Conservation (phyloP, 306 rosid species). For the Ammopiptanthus mongolicus region DNA sequence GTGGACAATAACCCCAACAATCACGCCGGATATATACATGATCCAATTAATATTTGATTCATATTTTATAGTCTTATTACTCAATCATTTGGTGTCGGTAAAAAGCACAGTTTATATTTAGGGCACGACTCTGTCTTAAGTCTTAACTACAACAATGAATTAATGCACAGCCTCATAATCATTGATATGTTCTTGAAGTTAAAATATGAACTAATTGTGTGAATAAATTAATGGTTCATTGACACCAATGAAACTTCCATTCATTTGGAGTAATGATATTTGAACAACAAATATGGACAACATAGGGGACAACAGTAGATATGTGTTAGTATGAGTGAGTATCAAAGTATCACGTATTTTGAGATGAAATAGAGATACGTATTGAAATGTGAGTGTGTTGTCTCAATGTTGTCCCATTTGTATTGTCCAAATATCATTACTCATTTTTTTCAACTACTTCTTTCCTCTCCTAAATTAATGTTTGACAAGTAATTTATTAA, state of each 20-base stretch:
- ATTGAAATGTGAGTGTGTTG: too few relatives aligned
- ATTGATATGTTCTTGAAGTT: background rate
- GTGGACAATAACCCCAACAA: conserved; percentile 49
- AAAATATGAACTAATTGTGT: background rate
- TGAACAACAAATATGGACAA: too few relatives aligned
- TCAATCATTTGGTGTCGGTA: conserved; percentile 49
- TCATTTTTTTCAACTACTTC: background rate
- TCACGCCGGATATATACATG: conserved; percentile 43
- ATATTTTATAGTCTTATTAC: background rate
- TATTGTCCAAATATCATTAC: too few relatives aligned
- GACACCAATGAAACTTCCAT: background rate
- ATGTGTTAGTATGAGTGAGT: too few relatives aligned
- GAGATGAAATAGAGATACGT: too few relatives aligned
- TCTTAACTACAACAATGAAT: background rate
- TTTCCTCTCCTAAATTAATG: background rate
- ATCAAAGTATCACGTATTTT: too few relatives aligned
- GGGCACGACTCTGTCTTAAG: background rate
- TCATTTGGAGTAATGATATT: too few relatives aligned
- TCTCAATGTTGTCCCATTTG: too few relatives aligned
- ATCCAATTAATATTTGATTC: conserved; percentile 33
- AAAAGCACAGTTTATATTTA: background rate
- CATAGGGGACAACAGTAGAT: too few relatives aligned
- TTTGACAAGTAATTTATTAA: background rate
- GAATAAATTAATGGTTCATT: background rate
- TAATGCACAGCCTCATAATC: background rate